phyloP scores from a whole-genome alignment of 768 basidiomycete species.

The Collybia nuda region DNA sequence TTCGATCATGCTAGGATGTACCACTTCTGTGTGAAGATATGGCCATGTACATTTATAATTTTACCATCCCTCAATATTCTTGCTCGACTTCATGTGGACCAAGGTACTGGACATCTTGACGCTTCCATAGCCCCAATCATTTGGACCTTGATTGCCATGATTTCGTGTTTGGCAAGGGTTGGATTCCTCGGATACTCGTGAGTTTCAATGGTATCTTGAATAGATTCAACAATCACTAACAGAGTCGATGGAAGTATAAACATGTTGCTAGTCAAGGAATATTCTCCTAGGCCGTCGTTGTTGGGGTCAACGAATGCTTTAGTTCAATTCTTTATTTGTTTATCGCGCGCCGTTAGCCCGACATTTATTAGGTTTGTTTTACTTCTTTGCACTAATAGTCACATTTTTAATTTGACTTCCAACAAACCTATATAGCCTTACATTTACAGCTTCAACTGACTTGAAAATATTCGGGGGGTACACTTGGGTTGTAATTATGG shows the following conservation, averaged over 20 bases:
- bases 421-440: conserved; percentile 10
- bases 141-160: conserved; percentile 47
- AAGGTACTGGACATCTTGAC: conserved; percentile 6
- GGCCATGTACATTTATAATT: conserved; percentile 46
- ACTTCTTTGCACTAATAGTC: not conserved
- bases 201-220: conserved; percentile 9
- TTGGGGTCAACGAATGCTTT: conserved; percentile 59
- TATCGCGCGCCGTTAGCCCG: conserved; percentile 54
- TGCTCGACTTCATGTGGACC: conserved; percentile 23
- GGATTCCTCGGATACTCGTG: conserved; percentile 52
- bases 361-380: conserved; percentile 47
- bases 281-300: conserved; percentile 42
- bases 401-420: not conserved
- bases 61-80: conserved; percentile 52
- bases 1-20: conserved; percentile 52
- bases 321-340: conserved; percentile 58
- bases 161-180: conserved; percentile 38
- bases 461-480: conserved; percentile 16
- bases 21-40: conserved; percentile 51
- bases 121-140: conserved; percentile 25
- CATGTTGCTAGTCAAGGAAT: conserved; percentile 55
- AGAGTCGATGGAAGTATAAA: conserved; percentile 29
- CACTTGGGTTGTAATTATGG: conserved; percentile 26
- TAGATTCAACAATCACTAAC: not conserved
- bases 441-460: conserved; percentile 19